These are phyloP conservation scores for Tilletia setariae DNA, from an alignment of 1,284 basidiomycete species.

Conservation along the genomic window DNA sequence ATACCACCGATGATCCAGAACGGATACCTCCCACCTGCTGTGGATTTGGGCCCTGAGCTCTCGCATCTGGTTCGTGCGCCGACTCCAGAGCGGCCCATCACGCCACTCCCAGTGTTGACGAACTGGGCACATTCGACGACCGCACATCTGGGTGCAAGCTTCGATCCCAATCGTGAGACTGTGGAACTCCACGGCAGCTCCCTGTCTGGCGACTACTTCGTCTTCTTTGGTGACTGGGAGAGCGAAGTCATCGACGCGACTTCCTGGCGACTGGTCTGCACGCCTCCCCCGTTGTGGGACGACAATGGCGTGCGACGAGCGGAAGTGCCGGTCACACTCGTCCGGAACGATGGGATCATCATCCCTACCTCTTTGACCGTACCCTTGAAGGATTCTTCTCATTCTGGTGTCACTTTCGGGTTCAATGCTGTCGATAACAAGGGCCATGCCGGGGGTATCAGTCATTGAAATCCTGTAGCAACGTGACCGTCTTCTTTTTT, in stretches of 20 bases:
- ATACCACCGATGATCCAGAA: constrained; percentile 46
- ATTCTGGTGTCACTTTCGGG: no score
- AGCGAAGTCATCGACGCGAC: constrained; percentile 83
- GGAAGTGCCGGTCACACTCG: constrained; percentile 72
- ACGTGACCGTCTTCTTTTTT: background rate
- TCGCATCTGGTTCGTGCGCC: constrained; percentile 42
- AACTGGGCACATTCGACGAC: constrained; percentile 64
- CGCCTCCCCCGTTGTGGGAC: constrained; percentile 36
- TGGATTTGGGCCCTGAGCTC: constrained; percentile 28
- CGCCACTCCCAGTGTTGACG: constrained; percentile 29
- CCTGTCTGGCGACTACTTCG: constrained; percentile 74
- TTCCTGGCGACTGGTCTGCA: constrained; percentile 67
- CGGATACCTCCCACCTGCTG: constrained; percentile 27
- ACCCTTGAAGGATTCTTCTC: no score
- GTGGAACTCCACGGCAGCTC: constrained; percentile 87
- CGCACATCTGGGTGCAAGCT: constrained; percentile 61
- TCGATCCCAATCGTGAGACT: constrained; percentile 58
- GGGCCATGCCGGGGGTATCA: no score
- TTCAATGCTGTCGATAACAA: no score
- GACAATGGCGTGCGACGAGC: constrained; percentile 30
- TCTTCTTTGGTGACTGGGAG: constrained; percentile 85
- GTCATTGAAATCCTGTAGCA: no score
- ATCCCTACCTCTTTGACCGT: constrained; percentile 80
- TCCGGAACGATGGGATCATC: constrained; percentile 82
- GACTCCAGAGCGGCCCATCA: constrained; percentile 56